Conservation (phyloP, 1,139 yeast genomes). For the Taphrina pruni region DNA sequence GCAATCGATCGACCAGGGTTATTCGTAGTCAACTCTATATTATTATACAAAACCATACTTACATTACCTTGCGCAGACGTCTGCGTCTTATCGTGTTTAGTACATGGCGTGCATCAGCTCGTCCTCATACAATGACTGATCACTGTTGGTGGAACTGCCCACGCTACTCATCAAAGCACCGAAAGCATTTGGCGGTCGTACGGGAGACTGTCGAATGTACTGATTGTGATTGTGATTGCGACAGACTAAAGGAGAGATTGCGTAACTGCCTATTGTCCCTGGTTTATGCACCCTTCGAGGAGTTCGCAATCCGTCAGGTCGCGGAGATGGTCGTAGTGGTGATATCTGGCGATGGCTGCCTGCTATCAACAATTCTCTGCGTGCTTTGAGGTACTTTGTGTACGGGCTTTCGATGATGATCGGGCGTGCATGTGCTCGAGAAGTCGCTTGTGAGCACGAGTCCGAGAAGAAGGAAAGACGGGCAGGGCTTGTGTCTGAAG, state of each 20-base stretch:
- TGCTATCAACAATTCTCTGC: constrained; percentile 2
- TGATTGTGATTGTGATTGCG: neutral
- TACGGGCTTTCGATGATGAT: constrained; percentile 20
- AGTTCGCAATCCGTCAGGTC: neutral
- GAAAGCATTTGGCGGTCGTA: neutral
- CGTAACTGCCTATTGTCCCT: neutral
- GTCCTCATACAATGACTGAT: constrained; percentile 11
- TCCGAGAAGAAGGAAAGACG: neutral
- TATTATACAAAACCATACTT: too few relatives aligned
- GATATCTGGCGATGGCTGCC: neutral
- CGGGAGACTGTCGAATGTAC: neutral
- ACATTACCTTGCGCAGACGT: too few relatives aligned
- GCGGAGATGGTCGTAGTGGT: constrained; percentile 13
- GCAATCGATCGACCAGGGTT: too few relatives aligned
- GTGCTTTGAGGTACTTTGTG: constrained; percentile 22
- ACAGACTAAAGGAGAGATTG: neutral
- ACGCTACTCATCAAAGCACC: neutral
- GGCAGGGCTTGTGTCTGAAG: neutral
- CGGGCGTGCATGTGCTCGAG: neutral
- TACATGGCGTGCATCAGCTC: constrained; percentile 8
- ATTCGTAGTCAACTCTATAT: too few relatives aligned
- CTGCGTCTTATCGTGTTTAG: neutral
- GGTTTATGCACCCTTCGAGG: neutral
- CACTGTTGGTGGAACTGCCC: constrained; percentile 5
- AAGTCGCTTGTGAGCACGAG: neutral